A percentile compares a stretch with the other conserved stretches of the same genome.
Evolutionary conservation across 2,329 filamentous ascomycete genomes (phyloP).

Genomic region (Penicillium hordei): DNA sequence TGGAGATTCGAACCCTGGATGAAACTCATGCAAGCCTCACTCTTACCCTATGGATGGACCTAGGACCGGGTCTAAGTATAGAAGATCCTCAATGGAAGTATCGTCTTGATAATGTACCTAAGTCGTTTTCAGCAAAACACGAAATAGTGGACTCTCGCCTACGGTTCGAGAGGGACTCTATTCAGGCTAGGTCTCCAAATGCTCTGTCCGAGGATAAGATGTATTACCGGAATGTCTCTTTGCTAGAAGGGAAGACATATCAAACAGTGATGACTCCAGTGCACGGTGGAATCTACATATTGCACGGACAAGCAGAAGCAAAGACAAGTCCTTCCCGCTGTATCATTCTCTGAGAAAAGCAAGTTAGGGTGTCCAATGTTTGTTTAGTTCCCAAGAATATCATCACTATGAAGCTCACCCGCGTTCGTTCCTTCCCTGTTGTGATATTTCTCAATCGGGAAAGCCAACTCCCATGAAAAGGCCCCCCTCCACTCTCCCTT

Average conservation of each 20-base stretch:
- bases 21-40: conserved; percentile 2
- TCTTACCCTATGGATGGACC: conserved; percentile 13
- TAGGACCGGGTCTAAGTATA: background rate
- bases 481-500: background rate
- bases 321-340: conserved; percentile 7
- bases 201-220: no score
- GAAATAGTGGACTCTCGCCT: no score
- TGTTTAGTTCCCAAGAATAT: background rate
- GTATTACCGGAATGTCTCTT: no score
- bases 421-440: background rate
- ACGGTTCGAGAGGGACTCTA: no score
- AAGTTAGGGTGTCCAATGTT: background rate
- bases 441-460: background rate
- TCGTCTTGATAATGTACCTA: no score
- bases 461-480: background rate
- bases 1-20: conserved; percentile 8
- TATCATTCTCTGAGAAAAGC: conserved; percentile 6
- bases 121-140: no score
- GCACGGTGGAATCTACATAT: background rate
- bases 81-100: no score
- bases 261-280: background rate
- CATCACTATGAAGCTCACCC: background rate
- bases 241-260: no score
- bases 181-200: no score
- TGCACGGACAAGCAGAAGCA: conserved; percentile 1